Evolutionary conservation across 495 filamentous ascomycete genomes (phyloP), one percentile per base, ranked within the genome.

Genomic region (Lasiosphaeria hispida): DNA sequence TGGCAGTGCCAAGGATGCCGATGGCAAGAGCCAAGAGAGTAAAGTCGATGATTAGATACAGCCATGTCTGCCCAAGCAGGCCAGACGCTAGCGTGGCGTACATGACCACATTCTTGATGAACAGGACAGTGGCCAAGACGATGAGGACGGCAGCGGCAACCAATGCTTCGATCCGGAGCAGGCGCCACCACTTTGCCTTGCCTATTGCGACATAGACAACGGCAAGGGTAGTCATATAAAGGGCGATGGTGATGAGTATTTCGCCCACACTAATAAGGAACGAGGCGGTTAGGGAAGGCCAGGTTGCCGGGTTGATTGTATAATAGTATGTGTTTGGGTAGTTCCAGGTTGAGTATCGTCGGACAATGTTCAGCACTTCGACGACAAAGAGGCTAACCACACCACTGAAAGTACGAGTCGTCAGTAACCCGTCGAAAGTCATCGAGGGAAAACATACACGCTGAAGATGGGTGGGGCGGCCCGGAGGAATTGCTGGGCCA

Each of bases 11-110:
- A 17, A 49, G 35, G 10, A 49, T 36, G 0, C 42, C 37, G 4
- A 51, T 17, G 7, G 60, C 42, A 23, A 62, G 9, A 13, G 38
- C 8, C 4, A 45, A 36, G 17, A 62, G 43, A 1, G 55, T 55
- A 18, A 48, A 2, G 14, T 62, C 55, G 8, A 62, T 48, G 15
- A 62, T 18, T 10, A 58, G 17, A 10, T 38, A 7, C 13, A 62
- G 47, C 60, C 60, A 62, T 10, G 6, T 3, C 19, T 53, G 34
- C 6, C 17, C 34, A n/a, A n/a, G n/a, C n/a, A n/a, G n/a, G 33
- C 33, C 23, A 5, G n/a, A 5, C n/a, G 37, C 48, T n/a, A 39
- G 13, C 2, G 14, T 14, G 4, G 14, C 10, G 7, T 11, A 14
- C 2, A 51, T 6, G 7, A 35, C 48, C 1, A 51, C 35, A 39